phyloP scores from a whole-genome alignment of 441 rosid genomes.

The Bruguiera hainesii region DNA sequence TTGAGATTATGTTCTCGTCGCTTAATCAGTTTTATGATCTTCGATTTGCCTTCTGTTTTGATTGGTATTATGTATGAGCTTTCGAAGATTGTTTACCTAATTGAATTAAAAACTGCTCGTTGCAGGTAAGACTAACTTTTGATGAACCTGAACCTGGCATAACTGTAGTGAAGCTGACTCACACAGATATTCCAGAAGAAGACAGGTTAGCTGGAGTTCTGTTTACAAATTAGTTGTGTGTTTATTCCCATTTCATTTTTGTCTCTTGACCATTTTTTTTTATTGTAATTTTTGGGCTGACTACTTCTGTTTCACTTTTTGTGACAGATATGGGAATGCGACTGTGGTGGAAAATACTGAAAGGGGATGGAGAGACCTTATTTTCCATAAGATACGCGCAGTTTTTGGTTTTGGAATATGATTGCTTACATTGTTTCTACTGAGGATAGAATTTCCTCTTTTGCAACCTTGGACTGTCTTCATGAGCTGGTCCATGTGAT shows the following conservation, averaged over 20 bases:
- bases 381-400: slow-evolving; percentile 80
- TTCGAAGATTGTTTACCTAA: background rate
- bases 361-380: slow-evolving; percentile 96
- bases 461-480: slow-evolving; percentile 3
- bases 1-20: slow-evolving; percentile 1
- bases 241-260: background rate
- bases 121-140: slow-evolving; percentile 71
- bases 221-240: background rate
- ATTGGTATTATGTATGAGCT: background rate
- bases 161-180: slow-evolving; percentile 64
- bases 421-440: slow-evolving; percentile 16
- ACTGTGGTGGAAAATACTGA: slow-evolving; percentile 95
- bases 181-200: slow-evolving; percentile 83
- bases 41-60: background rate
- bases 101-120: slow-evolving; percentile 9
- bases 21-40: background rate
- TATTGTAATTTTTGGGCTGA: slow-evolving; percentile 7
- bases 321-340: slow-evolving; percentile 82
- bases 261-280: background rate
- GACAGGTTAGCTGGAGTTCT: slow-evolving; percentile 59
- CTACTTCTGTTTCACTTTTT: background rate
- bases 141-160: slow-evolving; percentile 83
- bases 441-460: slow-evolving; percentile 18
- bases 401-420: slow-evolving; percentile 90
- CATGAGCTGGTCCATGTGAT: slow-evolving; percentile 1